Evolutionary conservation across 495 filamentous ascomycete genomes (phyloP).

Genomic region (Chaetomidium leptoderma): DNA sequence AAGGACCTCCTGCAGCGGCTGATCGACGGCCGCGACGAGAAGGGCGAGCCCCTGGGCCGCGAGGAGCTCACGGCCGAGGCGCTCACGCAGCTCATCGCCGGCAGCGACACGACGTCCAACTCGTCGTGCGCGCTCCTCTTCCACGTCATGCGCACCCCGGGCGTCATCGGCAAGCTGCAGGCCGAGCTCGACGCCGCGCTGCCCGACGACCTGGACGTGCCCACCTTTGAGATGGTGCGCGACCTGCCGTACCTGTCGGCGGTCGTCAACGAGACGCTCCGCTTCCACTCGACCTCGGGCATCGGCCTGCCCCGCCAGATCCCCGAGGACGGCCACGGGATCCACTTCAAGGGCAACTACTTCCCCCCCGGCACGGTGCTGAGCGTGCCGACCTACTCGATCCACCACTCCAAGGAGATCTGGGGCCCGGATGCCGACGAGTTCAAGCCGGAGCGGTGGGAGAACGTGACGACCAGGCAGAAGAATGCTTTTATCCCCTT

Average conservation of each 20-base stretch:
- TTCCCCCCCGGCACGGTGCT: conserved; percentile 75
- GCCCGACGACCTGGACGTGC: conserved; percentile 56
- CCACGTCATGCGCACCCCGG: conserved; percentile 64
- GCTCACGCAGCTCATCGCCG: conserved; percentile 84
- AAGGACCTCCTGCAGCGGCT: conserved; percentile 77
- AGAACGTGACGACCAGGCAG: conserved; percentile 56
- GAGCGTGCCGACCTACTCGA: conserved; percentile 79
- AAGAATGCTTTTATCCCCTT: conserved; percentile 84
- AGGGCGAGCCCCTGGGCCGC: conserved; percentile 65
- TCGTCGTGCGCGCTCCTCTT: conserved; percentile 82
- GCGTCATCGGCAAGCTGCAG: conserved; percentile 67
- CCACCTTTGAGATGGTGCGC: conserved; percentile 65
- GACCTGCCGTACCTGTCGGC: conserved; percentile 73
- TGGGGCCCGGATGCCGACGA: conserved; percentile 79
- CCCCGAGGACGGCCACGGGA: conserved; percentile 52
- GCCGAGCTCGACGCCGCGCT: conserved; percentile 67
- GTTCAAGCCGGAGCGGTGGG: conserved; percentile 78
- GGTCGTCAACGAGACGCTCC: conserved; percentile 85
- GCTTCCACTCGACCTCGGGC: conserved; percentile 82
- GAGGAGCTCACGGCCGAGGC: conserved; percentile 85
- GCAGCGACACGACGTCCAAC: conserved; percentile 86
- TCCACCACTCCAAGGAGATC: conserved; percentile 76
- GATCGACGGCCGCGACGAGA: conserved; percentile 82
- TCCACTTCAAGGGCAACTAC: conserved; percentile 50
- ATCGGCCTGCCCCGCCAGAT: conserved; percentile 84